Evolutionary conservation across 2,329 filamentous ascomycete species (phyloP).

Genomic region (Grosmannia penicillata): DNA sequence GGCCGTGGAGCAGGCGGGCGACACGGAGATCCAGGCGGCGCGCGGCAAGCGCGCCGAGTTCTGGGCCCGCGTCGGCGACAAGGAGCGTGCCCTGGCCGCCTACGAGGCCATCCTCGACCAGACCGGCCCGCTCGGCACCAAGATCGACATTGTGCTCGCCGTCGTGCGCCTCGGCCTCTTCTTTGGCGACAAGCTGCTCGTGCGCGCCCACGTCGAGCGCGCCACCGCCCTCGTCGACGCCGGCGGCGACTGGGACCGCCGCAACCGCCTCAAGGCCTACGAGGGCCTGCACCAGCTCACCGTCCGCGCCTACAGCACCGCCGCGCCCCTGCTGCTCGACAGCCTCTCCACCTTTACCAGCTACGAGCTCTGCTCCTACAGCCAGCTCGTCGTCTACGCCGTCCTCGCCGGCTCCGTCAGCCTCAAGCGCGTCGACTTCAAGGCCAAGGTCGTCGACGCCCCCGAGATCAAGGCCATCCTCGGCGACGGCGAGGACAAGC

Average conservation of each 20-base stretch:
- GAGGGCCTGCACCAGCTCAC: constrained; percentile 89
- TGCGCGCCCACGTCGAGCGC: constrained; percentile 87
- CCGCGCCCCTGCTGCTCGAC: constrained; percentile 86
- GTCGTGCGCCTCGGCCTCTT: constrained; percentile 94
- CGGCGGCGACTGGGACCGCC: constrained; percentile 95
- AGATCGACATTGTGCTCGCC: constrained; percentile 92
- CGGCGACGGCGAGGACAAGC: constrained; percentile 75
- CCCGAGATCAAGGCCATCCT: constrained; percentile 97
- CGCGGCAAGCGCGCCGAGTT: constrained; percentile 92
- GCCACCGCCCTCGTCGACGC: constrained; percentile 83
- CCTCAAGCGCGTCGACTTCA: constrained; percentile 95
- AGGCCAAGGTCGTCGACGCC: constrained; percentile 95
- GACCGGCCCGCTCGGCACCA: constrained; percentile 89
- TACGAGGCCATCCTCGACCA: constrained; percentile 94
- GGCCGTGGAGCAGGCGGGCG: constrained; percentile 86
- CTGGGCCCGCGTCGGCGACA: constrained; percentile 90
- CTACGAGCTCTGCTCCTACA: constrained; percentile 97
- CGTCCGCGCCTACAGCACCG: constrained; percentile 75
- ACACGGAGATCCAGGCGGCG: constrained; percentile 86
- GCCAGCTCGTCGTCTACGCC: constrained; percentile 83
- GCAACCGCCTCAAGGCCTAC: constrained; percentile 97
- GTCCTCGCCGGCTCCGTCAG: constrained; percentile 89
- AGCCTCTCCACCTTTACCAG: constrained; percentile 96
- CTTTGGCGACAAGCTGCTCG: constrained; percentile 82
- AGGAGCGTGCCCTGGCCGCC: constrained; percentile 87